Evolutionary conservation across 164 flowering plant genomes (phyloP), one percentile per base, ranked within the genome.

Genomic region (Sedum album): DNA sequence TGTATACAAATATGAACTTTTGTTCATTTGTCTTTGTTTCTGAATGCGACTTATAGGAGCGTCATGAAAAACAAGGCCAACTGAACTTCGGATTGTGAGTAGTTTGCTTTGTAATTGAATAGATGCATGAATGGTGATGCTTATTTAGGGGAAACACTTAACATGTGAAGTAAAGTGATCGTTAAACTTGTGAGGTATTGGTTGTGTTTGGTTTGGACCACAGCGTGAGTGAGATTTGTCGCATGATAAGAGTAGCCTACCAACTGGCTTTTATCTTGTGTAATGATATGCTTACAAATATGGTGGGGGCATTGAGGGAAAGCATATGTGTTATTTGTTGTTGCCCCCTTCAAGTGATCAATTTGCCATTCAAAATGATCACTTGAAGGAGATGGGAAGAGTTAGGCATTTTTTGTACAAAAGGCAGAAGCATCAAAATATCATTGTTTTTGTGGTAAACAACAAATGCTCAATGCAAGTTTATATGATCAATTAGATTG

Each of bases 161-260:
- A 25, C 60, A 21, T 55, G 60, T 55, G 60, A 23, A 23, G 31
- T 57, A 57, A 57, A 57, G 33, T 57, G 62, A 57, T 14, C 20
- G 15, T 20, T 28, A 57, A 57, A 57, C 11, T 14, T 57, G 62
- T 57, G 62, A 57, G 62, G 62, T 57, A 57, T 57, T 57, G 62
- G 62, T 53, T 26, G 17, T 44, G 48, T 17, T 57, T 57, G 33
- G 20, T 11, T 28, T 57, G 33, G 62, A 57, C 62, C 62, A 57
- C 62, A 26, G 20, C 5, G 18, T 26, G 20, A 2, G 57, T 35
- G 38, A 15, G 25, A n/a, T 51, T 35, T 21, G n/a, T 21, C 8
- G n/a, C 57, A 23, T 57, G 31, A 13, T 57, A 26, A 20, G 6
- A 57, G 20, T 28, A 26, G 62, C 62, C 20, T 57, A 57, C 31